phyloP scores from a whole-genome alignment of 1,284 basidiomycete species.

The Papiliotrema nemorosa region DNA sequence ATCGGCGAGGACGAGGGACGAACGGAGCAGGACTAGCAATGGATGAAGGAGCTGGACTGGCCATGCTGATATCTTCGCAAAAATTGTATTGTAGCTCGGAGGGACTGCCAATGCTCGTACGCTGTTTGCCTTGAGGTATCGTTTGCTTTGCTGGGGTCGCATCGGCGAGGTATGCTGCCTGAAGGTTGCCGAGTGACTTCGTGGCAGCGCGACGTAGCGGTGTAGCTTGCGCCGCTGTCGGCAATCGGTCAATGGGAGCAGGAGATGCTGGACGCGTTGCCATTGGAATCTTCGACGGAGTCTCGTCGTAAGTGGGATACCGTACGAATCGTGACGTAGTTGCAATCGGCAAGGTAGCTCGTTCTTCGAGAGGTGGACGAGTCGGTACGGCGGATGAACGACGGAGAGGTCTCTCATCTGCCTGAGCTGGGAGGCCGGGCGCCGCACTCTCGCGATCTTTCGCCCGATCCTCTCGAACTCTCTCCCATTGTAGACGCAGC shows the following conservation, averaged over 20 bases:
- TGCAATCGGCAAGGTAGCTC: constrained; percentile 27
- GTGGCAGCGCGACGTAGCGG: constrained; percentile 28
- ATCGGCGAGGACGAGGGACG: constrained; percentile 23
- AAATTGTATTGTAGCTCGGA: constrained; percentile 27
- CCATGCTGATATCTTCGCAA: constrained; percentile 42
- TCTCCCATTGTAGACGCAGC: constrained; percentile 53
- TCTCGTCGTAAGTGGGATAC: constrained; percentile 33
- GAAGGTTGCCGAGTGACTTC: constrained; percentile 46
- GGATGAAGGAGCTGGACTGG: constrained; percentile 24
- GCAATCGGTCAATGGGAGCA: constrained; percentile 12
- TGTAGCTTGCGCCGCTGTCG: constrained; percentile 17
- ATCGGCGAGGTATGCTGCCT: constrained; percentile 28
- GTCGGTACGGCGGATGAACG: constrained; percentile 14
- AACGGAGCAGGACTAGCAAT: constrained; percentile 25
- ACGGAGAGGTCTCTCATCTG: not conserved
- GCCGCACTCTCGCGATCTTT: constrained; percentile 23
- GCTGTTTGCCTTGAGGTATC: constrained; percentile 8
- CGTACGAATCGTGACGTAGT: constrained; percentile 15
- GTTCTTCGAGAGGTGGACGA: constrained; percentile 33
- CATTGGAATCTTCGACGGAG: constrained; percentile 44
- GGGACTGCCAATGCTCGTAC: constrained; percentile 41
- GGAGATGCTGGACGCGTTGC: constrained; percentile 17
- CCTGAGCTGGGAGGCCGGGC: not conserved
- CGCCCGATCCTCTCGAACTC: constrained; percentile 58
- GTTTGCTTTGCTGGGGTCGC: constrained; percentile 29